Evolutionary conservation across 139 green algal species (phyloP).

Genomic region (Chlorella sp.): DNA sequence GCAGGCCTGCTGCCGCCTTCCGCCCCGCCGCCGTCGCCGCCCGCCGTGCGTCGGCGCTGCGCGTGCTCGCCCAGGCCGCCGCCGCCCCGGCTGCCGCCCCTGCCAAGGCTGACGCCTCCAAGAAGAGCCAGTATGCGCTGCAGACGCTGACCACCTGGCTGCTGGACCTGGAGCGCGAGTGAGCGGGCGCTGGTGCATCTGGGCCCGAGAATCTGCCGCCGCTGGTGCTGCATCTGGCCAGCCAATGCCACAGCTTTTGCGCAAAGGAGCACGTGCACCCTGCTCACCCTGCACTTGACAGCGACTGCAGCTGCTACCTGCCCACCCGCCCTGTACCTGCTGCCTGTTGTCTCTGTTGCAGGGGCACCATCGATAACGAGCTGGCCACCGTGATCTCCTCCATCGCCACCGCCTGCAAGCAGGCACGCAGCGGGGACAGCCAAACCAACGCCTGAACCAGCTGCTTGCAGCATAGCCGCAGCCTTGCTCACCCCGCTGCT

Average conservation of each 20-base stretch:
- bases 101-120: not conserved
- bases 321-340: no score
- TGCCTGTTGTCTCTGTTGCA: no score
- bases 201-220: no score
- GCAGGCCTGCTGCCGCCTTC: not conserved
- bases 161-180: slow-evolving; percentile 78
- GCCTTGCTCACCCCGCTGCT: no score
- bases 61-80: slow-evolving; percentile 26
- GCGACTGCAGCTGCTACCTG: no score
- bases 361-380: slow-evolving; percentile 84
- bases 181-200: slow-evolving; percentile 37
- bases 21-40: not conserved
- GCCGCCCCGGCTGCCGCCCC: not conserved
- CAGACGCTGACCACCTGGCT: slow-evolving; percentile 57
- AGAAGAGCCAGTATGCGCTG: slow-evolving; percentile 35
- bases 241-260: no score
- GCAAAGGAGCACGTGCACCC: no score
- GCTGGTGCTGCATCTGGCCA: no score
- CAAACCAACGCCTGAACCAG: no score
- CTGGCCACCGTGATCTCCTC: slow-evolving; percentile 94
- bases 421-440: no score
- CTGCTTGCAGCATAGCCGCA: no score
- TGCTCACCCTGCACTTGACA: no score
- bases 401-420: slow-evolving; percentile 97
- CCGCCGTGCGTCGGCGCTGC: not conserved